Evolutionary conservation across 2,329 filamentous ascomycete genomes (phyloP), one percentile per base, ranked within the genome.

Genomic region (Decorospora gaudefroyi): DNA sequence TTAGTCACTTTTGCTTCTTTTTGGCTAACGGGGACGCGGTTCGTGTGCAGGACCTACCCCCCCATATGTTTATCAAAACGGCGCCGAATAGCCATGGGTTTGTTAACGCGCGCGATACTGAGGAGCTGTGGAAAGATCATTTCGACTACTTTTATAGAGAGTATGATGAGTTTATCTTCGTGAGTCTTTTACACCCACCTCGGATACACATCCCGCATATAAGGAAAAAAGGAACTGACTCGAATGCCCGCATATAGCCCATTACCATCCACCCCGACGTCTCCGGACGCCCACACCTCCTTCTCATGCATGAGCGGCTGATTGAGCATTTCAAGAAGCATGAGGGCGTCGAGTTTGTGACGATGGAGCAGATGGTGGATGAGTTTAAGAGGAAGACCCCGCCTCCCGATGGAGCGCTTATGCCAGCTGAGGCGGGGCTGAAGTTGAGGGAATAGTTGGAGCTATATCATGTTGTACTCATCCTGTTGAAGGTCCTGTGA

Each of bases 121-220:
- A 86, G 53, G 80, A 84, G 22, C 73, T 85, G 22, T 86, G 82
- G 83, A 69, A 76, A 37, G 81, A 85, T 49, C 82, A 85, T 52
- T 86, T 86, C 49, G 78, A 84, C 56, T 89, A 88, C 66, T 88
- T 86, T 60, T 89, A 89, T 64, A 76, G 85, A 26, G 85, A 89
- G 62, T 84, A 88, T 50, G 85, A 90, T 55, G 84, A 87, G 55
- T 89, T 89, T 47, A 79, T 88, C 45, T 88, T 89, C 55, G 58
- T 61, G 43, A 57, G 58, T 45, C n/a, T 6, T 32, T 3, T 6
- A 21, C 85, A 37, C 86, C 86, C 12, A n/a, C n/a, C n/a, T n/a
- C n/a, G n/a, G n/a, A n/a, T n/a, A n/a, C n/a, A n/a, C n/a, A n/a
- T n/a, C n/a, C n/a, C n/a, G n/a, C n/a, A n/a, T n/a, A n/a, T n/a